Base-by-base conservation (phyloP, 179 eudicot species). In the Patellifolia procumbens region DNA sequence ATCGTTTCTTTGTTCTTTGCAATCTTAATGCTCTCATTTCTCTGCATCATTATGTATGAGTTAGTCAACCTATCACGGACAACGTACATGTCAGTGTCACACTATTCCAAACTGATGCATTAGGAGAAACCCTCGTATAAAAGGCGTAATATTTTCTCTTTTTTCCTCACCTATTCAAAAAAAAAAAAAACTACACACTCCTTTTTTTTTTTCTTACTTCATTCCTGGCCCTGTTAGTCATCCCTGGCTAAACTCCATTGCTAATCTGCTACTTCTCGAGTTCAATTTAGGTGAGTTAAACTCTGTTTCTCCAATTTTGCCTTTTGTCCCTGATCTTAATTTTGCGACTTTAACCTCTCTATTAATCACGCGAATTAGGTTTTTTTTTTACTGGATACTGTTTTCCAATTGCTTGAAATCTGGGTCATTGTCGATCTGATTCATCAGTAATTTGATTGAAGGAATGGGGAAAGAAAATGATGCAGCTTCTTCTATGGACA, bases 401-500 rank as follows among this genome's bases (percentile, higher is more conserved):
- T 70, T 45, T 46, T 46, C 60, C 68, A 45, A 59, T 68, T 60
- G 11, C 73, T 29, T 22, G 1, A 26, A 53, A 48, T 66, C 43
- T 28, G 46, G 52, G 37, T 26, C 16, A 48, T 60, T n/a, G 32
- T 48, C 67, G 63, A 61, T 70, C 58, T 70, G 16, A 26, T 70
- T 67, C 29, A 10, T 43, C 48, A 39, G 19, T 48, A 31, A 26
- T 73, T 73, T 29, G 37, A 42, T 80, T 70, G 62, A 37, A 31
- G 49, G 8, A 53, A 92, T 90, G 98, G 90, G 83, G 70, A 92
- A 92, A 72, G 89, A 83, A 51, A 82, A 72, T 75, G 86, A 81
- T 15, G 59, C 34, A 20, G 63, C 58, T 49, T 83, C 91, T 1
- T 79, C 89, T 0, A 94, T 94, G 98, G 97, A 94, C 29, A 83